These are phyloP conservation scores for Phytopythium chamaehyphon DNA, from an alignment of 352 stramenopile genomes.

Conservation along the genomic window DNA sequence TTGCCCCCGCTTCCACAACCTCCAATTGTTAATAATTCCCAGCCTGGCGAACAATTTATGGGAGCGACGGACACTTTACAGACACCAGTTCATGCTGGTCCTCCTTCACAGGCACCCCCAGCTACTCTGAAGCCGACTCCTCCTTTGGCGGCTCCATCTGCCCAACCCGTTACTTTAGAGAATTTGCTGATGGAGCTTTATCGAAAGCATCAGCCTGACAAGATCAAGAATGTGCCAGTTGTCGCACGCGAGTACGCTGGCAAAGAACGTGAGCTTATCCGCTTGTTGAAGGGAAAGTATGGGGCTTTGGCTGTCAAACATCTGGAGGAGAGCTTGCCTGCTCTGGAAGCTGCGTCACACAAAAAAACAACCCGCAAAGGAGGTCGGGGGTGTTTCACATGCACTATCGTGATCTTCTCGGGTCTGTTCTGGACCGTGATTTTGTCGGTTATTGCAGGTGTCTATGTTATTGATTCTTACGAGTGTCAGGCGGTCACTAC, in stretches of 20 bases:
- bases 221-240: conserved; percentile 52
- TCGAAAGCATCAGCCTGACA: conserved; percentile 71
- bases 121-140: background rate
- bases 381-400: conserved; percentile 20
- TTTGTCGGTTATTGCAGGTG: conserved; percentile 22
- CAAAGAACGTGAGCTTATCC: conserved; percentile 62
- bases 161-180: conserved; percentile 39
- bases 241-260: conserved; percentile 58
- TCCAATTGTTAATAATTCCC: conserved; percentile 8
- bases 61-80: background rate
- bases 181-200: conserved; percentile 62
- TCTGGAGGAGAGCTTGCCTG: conserved; percentile 52
- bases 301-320: conserved; percentile 69
- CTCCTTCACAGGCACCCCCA: conserved; percentile 1
- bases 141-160: background rate
- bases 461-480: conserved; percentile 31
- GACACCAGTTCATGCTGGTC: background rate
- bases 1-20: conserved; percentile 5
- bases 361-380: conserved; percentile 8
- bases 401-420: conserved; percentile 16
- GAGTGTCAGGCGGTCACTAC: conserved; percentile 19
- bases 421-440: conserved; percentile 16
- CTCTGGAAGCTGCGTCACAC: conserved; percentile 23
- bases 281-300: conserved; percentile 64
- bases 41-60: background rate